Conservation (phyloP, 768 basidiomycete species). For the Lepiota subincarnata region DNA sequence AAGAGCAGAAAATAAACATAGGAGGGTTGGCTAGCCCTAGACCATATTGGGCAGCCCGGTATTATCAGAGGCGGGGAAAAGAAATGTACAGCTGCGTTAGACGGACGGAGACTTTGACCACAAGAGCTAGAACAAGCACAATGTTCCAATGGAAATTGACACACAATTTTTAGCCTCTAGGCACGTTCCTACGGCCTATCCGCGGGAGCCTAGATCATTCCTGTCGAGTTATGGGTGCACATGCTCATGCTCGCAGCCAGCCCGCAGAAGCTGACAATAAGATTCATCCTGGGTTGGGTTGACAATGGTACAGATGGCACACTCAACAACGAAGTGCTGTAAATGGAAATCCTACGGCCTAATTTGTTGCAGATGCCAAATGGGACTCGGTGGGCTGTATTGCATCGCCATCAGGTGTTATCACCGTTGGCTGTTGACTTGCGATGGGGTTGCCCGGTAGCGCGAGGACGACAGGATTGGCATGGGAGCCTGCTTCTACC, state of each 20-base stretch:
- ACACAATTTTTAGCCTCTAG: no score
- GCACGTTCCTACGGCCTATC: no score
- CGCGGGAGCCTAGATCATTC: no score
- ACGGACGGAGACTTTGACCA: no score
- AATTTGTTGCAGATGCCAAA: neutral
- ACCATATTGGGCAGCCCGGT: no score
- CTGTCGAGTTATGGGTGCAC: neutral
- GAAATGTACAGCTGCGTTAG: no score
- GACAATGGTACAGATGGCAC: neutral
- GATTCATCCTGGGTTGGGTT: neutral
- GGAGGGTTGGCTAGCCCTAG: no score
- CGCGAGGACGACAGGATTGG: neutral
- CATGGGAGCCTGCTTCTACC: neutral
- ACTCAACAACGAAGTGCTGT: neutral
- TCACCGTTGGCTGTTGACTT: neutral
- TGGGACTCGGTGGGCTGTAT: neutral
- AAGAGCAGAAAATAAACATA: no score
- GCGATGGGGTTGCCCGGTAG: neutral
- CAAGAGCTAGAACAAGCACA: no score
- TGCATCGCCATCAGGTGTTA: constrained; percentile 1
- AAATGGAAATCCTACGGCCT: constrained; percentile 11
- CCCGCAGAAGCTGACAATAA: no score
- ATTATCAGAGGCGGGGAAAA: no score
- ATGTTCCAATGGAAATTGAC: no score
- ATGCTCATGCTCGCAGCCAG: neutral